phyloP scores from a whole-genome alignment of 345 rosid genomes.

The Mallotus nudiflorus region DNA sequence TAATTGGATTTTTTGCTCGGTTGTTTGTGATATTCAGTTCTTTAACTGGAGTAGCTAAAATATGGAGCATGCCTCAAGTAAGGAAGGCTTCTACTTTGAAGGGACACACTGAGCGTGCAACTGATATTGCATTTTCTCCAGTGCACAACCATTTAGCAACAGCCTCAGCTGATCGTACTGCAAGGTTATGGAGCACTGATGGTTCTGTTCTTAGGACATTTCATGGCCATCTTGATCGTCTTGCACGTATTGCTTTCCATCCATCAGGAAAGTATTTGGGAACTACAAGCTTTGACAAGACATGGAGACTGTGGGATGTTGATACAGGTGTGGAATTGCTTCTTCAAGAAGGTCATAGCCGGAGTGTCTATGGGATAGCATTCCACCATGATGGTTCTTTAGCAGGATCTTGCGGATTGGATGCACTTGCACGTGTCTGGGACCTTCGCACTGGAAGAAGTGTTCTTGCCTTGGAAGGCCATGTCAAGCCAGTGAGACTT shows the following conservation, averaged over 20 bases:
- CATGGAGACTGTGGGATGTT: constrained; percentile 96
- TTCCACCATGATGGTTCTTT: constrained; percentile 96
- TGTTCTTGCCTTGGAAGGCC: constrained; percentile 84
- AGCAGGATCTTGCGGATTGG: constrained; percentile 87
- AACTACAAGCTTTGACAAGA: constrained; percentile 93
- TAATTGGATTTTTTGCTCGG: constrained; percentile 17
- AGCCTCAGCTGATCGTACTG: constrained; percentile 97
- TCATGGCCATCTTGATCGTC: constrained; percentile 90
- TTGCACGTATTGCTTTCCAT: constrained; percentile 90
- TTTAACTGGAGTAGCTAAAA: constrained; percentile 79
- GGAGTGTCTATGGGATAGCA: constrained; percentile 84
- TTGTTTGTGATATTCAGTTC: constrained; percentile 48
- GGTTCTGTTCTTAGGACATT: constrained; percentile 74
- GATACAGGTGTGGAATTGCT: constrained; percentile 82
- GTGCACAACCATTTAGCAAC: constrained; percentile 70
- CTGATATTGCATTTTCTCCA: constrained; percentile 91
- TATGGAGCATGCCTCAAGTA: constrained; percentile 86
- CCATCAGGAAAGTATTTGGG: constrained; percentile 93
- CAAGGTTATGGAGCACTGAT: constrained; percentile 83
- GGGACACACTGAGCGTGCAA: constrained; percentile 89
- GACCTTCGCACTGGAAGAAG: constrained; percentile 97
- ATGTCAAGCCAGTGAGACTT: constrained; percentile 77
- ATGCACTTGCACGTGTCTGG: constrained; percentile 92
- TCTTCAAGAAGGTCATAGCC: constrained; percentile 96
- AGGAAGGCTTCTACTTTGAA: constrained; percentile 57